phyloP scores from a whole-genome alignment of 2,329 filamentous ascomycete species.

The Aspergillus sojae region DNA sequence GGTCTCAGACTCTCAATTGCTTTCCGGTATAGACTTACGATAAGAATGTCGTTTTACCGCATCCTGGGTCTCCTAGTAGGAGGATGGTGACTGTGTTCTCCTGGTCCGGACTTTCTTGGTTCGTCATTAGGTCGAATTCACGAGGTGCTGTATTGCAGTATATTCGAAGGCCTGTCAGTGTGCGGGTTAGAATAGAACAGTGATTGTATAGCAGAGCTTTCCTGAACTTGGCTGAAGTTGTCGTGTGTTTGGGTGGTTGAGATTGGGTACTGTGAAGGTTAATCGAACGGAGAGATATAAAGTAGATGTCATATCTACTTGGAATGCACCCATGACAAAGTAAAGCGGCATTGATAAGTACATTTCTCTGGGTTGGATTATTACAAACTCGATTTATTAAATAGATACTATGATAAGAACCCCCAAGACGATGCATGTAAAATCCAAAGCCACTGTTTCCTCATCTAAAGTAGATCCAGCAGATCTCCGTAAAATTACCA shows the following conservation, averaged over 20 bases:
- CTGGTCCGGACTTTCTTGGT: slow-evolving; percentile 3
- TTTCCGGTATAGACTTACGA: slow-evolving; percentile 50
- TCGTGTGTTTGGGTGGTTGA: neutral
- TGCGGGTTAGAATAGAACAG: no score
- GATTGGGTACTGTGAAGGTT: neutral
- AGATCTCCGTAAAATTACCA: slow-evolving; percentile 13
- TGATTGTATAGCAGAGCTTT: neutral
- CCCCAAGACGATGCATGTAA: neutral
- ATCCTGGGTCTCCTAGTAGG: slow-evolving; percentile 60
- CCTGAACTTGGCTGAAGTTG: neutral
- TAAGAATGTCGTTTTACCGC: slow-evolving; percentile 65
- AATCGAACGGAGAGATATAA: neutral
- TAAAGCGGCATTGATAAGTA: neutral
- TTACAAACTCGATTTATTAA: neutral
- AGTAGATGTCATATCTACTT: neutral
- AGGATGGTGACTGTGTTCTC: slow-evolving; percentile 47
- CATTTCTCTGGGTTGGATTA: neutral
- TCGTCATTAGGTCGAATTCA: slow-evolving; percentile 12
- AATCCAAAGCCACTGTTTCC: neutral
- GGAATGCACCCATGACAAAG: neutral
- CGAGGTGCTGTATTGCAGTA: neutral
- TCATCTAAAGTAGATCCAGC: neutral
- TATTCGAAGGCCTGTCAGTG: neutral
- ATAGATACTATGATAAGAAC: neutral
- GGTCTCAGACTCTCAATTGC: neutral